Evolutionary conservation across 306 rosid genomes (phyloP).

Genomic region (Cucurbita argyrosperma): DNA sequence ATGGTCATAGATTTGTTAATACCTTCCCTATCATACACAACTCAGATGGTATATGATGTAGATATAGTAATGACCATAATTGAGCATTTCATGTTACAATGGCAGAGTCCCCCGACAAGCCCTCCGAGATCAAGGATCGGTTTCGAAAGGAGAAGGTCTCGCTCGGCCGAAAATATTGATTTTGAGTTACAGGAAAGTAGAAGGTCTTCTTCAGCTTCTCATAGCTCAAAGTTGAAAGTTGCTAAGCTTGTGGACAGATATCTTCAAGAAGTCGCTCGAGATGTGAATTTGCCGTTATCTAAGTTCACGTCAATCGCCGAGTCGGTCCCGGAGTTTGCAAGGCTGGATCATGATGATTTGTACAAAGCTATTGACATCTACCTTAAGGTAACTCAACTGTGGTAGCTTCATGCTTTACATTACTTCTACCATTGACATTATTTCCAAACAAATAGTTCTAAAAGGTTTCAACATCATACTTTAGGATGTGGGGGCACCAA

Average conservation of each 20-base stretch:
- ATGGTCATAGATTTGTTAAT: slow-evolving; percentile 54
- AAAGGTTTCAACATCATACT: slow-evolving; percentile 29
- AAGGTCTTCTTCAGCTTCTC: slow-evolving; percentile 93
- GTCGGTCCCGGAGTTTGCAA: slow-evolving; percentile 78
- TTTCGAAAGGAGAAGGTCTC: slow-evolving; percentile 71
- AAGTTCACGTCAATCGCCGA: slow-evolving; percentile 73
- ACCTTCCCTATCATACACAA: slow-evolving; percentile 43
- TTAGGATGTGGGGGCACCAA: slow-evolving; percentile 36
- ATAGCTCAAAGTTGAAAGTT: slow-evolving; percentile 70
- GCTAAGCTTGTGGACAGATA: slow-evolving; percentile 85
- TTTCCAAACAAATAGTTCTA: slow-evolving; percentile 1
- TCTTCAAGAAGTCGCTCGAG: slow-evolving; percentile 75
- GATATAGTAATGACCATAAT: slow-evolving; percentile 57
- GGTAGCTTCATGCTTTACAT: not conserved
- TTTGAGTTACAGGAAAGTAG: slow-evolving; percentile 88
- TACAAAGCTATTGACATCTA: slow-evolving; percentile 86
- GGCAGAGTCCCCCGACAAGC: slow-evolving; percentile 82
- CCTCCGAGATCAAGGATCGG: slow-evolving; percentile 62
- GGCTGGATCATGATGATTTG: slow-evolving; percentile 90
- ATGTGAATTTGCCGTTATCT: slow-evolving; percentile 49
- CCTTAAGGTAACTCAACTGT: slow-evolving; percentile 53
- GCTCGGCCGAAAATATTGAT: slow-evolving; percentile 82
- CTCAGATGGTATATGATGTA: slow-evolving; percentile 45
- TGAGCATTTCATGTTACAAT: slow-evolving; percentile 57
- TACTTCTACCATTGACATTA: slow-evolving; percentile 10